Base-by-base conservation (phyloP, 2,329 filamentous ascomycete genomes). In the Colletotrichum noveboracense region DNA sequence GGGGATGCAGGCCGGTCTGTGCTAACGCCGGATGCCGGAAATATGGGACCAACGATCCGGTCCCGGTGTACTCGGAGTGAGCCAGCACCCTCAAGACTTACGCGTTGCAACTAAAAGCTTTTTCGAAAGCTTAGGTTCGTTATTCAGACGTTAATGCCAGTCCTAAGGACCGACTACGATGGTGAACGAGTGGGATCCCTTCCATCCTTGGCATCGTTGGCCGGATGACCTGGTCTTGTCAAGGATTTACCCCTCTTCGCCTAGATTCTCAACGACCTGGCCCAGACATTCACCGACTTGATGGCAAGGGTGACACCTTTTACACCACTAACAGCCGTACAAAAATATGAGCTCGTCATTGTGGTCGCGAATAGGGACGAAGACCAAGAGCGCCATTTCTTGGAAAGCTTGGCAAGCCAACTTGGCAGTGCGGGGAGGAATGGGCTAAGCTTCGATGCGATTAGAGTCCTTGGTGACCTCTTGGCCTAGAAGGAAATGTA, bases 371-470 rank as follows among this genome's bases (percentile, higher is more conserved):
- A 52, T 70, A 62, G 10, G 36, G 28, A 52, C 3, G 34, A n/a
- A 30, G 16, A 70, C 67, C 67, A 70, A 70, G 56, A 32, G 21
- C 55, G 24, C 56, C 18, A 24, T 52, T 34, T 12, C 21, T 36
- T 18, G 30, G 21, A 34, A 52, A 12, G 26, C 67, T 70, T 70
- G 67, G 67, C 56, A 70, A 7, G n/a, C 21, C 36, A 48, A 61
- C 67, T 70, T 70, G 56, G 67, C 67, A 24, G n/a, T 61, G 67
- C 55, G 67, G 56, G 66, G 67, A 52, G 43, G 10, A 13, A 13
- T 52, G 43, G 43, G 10, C 43, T 52, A 21, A 21, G 43, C 43
- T 52, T 52, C n/a, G n/a, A 13, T 13, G 43, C 10, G 43, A 21
- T 52, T 21, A 52, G 43, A 21, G 43, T 52, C 1, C n/a, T 21